Evolutionary conservation across 306 rosid genomes (phyloP), one percentile per base, ranked within the genome.

Genomic region (Albizia julibrissin): DNA sequence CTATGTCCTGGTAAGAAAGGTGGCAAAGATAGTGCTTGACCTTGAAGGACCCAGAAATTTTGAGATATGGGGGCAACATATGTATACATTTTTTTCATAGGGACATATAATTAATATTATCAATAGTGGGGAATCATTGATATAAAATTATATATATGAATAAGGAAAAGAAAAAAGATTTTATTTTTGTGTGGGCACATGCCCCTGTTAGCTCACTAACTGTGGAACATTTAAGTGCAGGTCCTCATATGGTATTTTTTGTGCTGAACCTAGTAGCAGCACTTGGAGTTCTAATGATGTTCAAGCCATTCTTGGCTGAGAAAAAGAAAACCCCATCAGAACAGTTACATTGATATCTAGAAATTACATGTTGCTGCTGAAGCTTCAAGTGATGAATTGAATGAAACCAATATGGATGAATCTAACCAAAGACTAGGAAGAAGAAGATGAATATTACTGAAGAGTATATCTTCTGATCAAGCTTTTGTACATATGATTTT

Each of bases 211-310:
- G 19, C 15, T 83, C 64, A 4, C 39, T 62, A 27, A 80, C 37
- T 43, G 24, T 43, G 77, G 56, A 43, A n/a, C 70, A 72, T 79
- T 73, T 40, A 62, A 61, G 1, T 85, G 83, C 83, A 87, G 90
- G 90, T 37, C 52, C 87, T 50, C 81, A 80, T 10, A 59, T 85
- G 84, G 80, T 83, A 3, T 85, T 87, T 79, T 83, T 85, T 21
- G 21, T 61, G 47, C 43, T 88, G 56, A 88, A 88, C 44, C 1
- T 80, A 16, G 68, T 83, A 61, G 87, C 83, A 83, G 79, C 14
- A 40, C 7, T 85, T 61, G 90, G 88, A 69, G 24, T 83, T 29
- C 10, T 85, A 16, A 58, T 88, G 88, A 10, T 85, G 84, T 88
- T 85, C 87, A 78, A 21, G 10, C 64, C 64, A 56, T 56, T 56